Percentiles rank a stretch among this genome's conserved stretches.
Conservation (phyloP, 768 basidiomycete genomes). For the Auriscalpium orientale region DNA sequence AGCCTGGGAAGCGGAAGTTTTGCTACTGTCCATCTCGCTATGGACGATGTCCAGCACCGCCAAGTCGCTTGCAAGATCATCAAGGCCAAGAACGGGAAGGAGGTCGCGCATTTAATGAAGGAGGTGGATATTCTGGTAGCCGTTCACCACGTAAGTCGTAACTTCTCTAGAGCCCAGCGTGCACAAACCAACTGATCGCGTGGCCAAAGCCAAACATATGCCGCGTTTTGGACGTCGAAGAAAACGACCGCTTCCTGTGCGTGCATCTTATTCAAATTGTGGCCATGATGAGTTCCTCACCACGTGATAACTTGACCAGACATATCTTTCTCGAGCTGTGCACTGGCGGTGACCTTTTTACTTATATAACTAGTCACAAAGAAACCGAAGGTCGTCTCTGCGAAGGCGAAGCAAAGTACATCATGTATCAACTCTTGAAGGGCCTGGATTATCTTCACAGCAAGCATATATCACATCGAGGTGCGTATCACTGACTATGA, state of each 20-base stretch:
- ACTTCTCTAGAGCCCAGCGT: background rate
- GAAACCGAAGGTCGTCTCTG: conserved; percentile 45
- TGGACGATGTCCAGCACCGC: conserved; percentile 52
- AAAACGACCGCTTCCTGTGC: conserved; percentile 52
- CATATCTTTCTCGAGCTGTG: conserved; percentile 83
- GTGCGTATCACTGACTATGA: conserved; percentile 28
- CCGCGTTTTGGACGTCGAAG: conserved; percentile 62
- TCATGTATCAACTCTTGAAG: conserved; percentile 72
- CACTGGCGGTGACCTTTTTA: conserved; percentile 84
- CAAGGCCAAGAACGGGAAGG: conserved; percentile 50
- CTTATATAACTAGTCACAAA: conserved; percentile 63
- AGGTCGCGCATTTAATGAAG: conserved; percentile 60
- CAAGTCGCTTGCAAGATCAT: conserved; percentile 86
- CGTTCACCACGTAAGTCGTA: conserved; percentile 54
- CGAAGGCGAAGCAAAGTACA: conserved; percentile 79
- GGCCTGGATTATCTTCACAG: conserved; percentile 67
- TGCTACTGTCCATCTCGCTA: conserved; percentile 73
- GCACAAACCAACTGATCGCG: background rate
- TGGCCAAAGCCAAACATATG: conserved; percentile 71
- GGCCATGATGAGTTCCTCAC: background rate
- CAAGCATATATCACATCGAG: conserved; percentile 70
- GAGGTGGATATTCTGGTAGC: conserved; percentile 69
- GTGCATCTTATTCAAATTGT: conserved; percentile 10
- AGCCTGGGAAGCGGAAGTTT: conserved; percentile 78
- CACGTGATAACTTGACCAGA: conserved; percentile 24